Evolutionary conservation across 2,329 filamentous ascomycete genomes (phyloP).

Genomic region (Aspergillus arachidicola): DNA sequence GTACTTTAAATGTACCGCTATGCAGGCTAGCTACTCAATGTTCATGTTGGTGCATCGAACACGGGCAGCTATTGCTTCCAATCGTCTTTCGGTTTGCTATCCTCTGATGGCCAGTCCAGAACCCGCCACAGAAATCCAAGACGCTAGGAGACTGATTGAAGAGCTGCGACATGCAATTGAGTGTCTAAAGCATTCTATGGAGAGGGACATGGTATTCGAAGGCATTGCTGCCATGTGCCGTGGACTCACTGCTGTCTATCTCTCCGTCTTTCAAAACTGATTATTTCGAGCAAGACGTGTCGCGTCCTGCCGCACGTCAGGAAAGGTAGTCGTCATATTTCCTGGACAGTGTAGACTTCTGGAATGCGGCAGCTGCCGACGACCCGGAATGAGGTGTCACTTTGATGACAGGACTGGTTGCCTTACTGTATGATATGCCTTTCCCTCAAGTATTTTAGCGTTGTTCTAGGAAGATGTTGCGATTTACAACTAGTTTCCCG

Average conservation of each 20-base stretch:
- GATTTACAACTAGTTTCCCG: not conserved
- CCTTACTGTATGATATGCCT: not conserved
- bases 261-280: not conserved
- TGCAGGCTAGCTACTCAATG: not conserved
- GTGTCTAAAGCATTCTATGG: not conserved
- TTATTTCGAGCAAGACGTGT: not conserved
- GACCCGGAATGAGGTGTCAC: not conserved
- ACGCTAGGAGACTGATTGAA: not conserved
- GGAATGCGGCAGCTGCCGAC: not conserved
- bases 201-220: not conserved
- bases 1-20: slow-evolving; percentile 10
- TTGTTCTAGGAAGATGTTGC: not conserved
- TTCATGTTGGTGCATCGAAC: not conserved
- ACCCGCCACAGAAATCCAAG: not conserved
- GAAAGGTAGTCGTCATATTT: not conserved
- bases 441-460: not conserved
- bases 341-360: not conserved
- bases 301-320: not conserved
- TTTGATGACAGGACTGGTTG: not conserved
- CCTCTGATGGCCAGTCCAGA: not conserved
- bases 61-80: not conserved
- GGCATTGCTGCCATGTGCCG: not conserved
- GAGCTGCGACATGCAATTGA: not conserved
- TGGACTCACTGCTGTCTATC: not conserved
- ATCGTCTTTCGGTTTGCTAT: not conserved